Percentiles rank a stretch among this genome's conserved stretches.
These are phyloP conservation scores for Aplosporella prunicola DNA, from an alignment of 2,329 filamentous ascomycete species.

Conservation along the genomic window DNA sequence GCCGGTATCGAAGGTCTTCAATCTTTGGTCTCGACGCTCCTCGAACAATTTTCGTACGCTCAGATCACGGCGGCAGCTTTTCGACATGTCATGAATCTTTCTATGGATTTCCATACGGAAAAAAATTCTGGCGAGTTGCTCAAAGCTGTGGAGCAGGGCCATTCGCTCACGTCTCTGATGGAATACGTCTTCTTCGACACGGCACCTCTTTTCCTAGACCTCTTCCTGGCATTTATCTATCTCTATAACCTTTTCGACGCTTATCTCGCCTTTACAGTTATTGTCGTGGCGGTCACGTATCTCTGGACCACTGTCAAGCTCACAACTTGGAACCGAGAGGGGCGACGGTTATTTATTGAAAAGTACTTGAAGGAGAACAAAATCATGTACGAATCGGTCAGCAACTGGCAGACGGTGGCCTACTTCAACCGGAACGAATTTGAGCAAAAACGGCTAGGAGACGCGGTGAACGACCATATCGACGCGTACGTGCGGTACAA, in stretches of 20 bases:
- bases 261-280: conserved; percentile 34
- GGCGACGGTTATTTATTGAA: conserved; percentile 34
- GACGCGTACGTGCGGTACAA: conserved; percentile 24
- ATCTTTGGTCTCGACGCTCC: conserved; percentile 43
- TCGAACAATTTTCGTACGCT: conserved; percentile 50
- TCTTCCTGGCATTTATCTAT: conserved; percentile 51
- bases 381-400: conserved; percentile 49
- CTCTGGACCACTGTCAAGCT: conserved; percentile 41
- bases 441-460: conserved; percentile 43
- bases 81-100: conserved; percentile 57
- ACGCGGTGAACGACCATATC: conserved; percentile 30
- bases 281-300: conserved; percentile 37
- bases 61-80: conserved; percentile 53
- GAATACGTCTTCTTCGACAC: conserved; percentile 52
- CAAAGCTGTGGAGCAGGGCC: conserved; percentile 55
- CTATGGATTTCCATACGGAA: conserved; percentile 60
- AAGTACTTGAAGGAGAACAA: conserved; percentile 41
- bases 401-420: conserved; percentile 51
- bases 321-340: conserved; percentile 32
- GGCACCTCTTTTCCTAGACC: conserved; percentile 52
- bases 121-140: conserved; percentile 57
- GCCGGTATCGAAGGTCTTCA: conserved; percentile 44
- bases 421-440: conserved; percentile 50
- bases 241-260: conserved; percentile 54
- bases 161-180: conserved; percentile 49